Conservation (phyloP, 169 alveolate genomes). For the Cyclospora cayetanensis region DNA sequence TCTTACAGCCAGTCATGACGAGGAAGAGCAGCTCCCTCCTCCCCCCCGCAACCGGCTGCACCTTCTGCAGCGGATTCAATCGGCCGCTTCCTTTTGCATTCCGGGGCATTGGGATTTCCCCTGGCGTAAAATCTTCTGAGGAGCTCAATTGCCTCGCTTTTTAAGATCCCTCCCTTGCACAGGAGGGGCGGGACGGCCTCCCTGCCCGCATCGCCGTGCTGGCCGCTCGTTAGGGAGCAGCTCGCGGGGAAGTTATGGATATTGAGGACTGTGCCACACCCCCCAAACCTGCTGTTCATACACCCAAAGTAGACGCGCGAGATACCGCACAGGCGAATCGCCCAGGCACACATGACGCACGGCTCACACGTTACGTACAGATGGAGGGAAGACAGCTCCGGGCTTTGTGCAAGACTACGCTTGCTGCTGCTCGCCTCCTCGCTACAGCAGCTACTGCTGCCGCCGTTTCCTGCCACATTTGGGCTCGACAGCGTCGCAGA, state of each 20-base stretch:
- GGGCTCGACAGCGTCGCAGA: not conserved
- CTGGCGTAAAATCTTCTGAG: conserved; percentile 50
- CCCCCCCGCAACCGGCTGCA: not conserved
- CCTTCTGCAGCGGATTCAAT: not conserved
- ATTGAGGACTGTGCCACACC: conserved; percentile 84
- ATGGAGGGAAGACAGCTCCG: not conserved
- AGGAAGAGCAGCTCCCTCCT: not conserved
- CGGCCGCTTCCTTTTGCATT: conserved; percentile 21
- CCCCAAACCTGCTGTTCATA: conserved; percentile 86
- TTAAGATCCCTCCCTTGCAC: not conserved
- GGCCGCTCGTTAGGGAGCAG: conserved; percentile 19
- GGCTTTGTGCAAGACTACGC: not conserved
- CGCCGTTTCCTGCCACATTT: not conserved
- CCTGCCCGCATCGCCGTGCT: not conserved
- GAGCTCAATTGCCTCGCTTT: conserved; percentile 8
- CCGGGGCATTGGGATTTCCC: conserved; percentile 69
- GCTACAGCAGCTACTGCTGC: not conserved
- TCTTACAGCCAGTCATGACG: too few species aligned
- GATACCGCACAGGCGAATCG: conserved; percentile 79
- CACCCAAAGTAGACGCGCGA: conserved; percentile 83
- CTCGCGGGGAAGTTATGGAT: too few species aligned
- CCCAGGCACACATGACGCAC: conserved; percentile 89
- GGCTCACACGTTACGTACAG: conserved; percentile 83
- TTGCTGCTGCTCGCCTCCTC: not conserved
- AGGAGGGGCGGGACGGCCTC: not conserved